Base-by-base conservation (phyloP, 768 basidiomycete genomes). In the Mycena leptocephala region DNA sequence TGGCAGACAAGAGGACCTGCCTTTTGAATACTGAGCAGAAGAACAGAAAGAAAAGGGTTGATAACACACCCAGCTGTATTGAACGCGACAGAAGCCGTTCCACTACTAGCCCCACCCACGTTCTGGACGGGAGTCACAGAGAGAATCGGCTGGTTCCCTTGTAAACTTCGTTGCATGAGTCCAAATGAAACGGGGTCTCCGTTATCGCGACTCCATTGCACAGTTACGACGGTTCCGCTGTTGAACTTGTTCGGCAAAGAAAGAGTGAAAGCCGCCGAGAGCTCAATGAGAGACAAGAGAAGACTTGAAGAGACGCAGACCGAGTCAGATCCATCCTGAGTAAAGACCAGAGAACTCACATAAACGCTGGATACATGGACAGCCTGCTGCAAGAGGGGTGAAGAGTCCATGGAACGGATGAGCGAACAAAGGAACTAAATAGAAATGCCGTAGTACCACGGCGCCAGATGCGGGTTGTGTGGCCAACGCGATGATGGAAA, bases 111-210 rank as follows among this genome's bases (percentile, higher is more conserved):
- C 11, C 59, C 73, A 1, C 1, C 59, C 22, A 16, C n/a, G 37
- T 75, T 75, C 14, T 35, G 14, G 7, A 75, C 67, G 2, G 73
- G 24, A 22, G 73, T 75, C 11, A 75, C 73, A 22, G 43, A 39
- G 13, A 70, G 37, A 37, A 75, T 43, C 1, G 56, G 55, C 28
- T 59, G 35, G 11, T 75, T 66, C 10, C 30, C 59, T 30, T 63
- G 59, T 43, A 75, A 53, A 63, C 67, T 75, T 13, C 73, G 73
- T 28, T 75, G 73, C 73, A 75, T 69, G 59, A 75, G 43, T 1
- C 73, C 73, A n/a, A 75, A 75, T 11, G 73, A 75, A 16, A 11
- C 18, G 26, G 73, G 73, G 58, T 75, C 73, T 5, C 18, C 48
- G 51, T 14, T 24, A n/a, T 33, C 58, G 59, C 58, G 73, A 2